Evolutionary conservation across 2,329 filamentous ascomycete genomes (phyloP).

Genomic region (Venturia nashicola): DNA sequence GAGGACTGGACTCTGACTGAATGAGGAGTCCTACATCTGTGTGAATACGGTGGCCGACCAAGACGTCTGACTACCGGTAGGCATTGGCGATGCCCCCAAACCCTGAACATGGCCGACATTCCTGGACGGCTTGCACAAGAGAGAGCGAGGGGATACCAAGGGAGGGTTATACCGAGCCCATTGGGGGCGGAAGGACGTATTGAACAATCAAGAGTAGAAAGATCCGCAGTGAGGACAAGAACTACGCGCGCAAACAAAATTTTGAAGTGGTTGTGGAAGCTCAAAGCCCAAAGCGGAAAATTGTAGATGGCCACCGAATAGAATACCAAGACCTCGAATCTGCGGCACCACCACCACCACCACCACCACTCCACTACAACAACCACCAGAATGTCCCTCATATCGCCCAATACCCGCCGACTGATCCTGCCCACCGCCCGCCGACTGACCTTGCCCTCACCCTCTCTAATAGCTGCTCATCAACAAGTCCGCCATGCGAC

Average conservation of each 20-base stretch:
- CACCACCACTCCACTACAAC: not conserved
- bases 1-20: not conserved
- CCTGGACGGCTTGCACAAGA: not conserved
- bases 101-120: not conserved
- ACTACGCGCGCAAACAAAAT: not conserved
- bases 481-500: conserved; percentile 60
- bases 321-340: not conserved
- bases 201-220: too few relatives aligned
- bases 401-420: not conserved
- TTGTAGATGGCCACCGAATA: not conserved
- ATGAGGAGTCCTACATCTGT: not conserved
- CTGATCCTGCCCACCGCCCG: not conserved
- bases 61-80: not conserved
- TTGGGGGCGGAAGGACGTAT: not conserved
- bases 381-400: not conserved
- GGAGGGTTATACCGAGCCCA: not conserved
- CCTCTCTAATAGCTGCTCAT: conserved; percentile 8
- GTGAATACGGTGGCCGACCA: not conserved
- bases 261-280: not conserved
- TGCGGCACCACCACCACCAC: not conserved
- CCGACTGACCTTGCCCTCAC: not conserved
- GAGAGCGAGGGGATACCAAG: not conserved
- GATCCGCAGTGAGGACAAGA: not conserved
- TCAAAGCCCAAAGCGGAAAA: not conserved
- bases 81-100: not conserved